phyloP scores from a whole-genome alignment of 2,329 filamentous ascomycete species.

The Hymenoscyphus linearis region DNA sequence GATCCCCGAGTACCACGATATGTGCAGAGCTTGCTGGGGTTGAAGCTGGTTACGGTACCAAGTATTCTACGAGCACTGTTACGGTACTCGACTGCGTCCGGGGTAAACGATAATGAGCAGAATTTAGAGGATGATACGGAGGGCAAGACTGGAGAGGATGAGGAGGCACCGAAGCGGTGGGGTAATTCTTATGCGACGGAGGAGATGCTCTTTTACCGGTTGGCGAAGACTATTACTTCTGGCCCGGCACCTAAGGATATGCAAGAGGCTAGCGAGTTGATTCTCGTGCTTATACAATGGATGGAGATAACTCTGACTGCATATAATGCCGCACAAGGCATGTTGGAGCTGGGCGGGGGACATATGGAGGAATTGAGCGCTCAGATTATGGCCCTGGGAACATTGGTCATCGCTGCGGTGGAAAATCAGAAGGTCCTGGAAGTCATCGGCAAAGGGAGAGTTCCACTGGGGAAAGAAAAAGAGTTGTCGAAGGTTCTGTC shows the following conservation, averaged over 20 bases:
- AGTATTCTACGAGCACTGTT: conserved; percentile 51
- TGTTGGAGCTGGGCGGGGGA: conserved; percentile 37
- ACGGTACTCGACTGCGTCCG: conserved; percentile 42
- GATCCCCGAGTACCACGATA: conserved; percentile 58
- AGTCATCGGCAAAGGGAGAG: conserved; percentile 45
- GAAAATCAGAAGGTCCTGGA: conserved; percentile 53
- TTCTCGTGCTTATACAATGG: conserved; percentile 49
- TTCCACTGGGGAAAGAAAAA: conserved; percentile 50
- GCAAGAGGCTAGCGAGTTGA: conserved; percentile 46
- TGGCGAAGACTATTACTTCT: conserved; percentile 35
- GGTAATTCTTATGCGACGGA: conserved; percentile 47
- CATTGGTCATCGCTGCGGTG: conserved; percentile 55
- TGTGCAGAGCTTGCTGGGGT: conserved; percentile 48
- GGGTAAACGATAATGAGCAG: conserved; percentile 11
- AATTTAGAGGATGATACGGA: not conserved
- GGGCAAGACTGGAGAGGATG: conserved; percentile 5
- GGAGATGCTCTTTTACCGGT: conserved; percentile 31
- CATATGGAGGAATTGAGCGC: conserved; percentile 51
- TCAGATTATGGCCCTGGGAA: conserved; percentile 57
- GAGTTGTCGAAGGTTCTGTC: conserved; percentile 39
- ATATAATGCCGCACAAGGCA: conserved; percentile 43
- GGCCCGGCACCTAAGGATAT: conserved; percentile 43
- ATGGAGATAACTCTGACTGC: conserved; percentile 52
- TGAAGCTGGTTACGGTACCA: conserved; percentile 47
- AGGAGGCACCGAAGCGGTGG: conserved; percentile 39